phyloP scores from a whole-genome alignment of 805 yeast species.

The Pichia paraexigua region DNA sequence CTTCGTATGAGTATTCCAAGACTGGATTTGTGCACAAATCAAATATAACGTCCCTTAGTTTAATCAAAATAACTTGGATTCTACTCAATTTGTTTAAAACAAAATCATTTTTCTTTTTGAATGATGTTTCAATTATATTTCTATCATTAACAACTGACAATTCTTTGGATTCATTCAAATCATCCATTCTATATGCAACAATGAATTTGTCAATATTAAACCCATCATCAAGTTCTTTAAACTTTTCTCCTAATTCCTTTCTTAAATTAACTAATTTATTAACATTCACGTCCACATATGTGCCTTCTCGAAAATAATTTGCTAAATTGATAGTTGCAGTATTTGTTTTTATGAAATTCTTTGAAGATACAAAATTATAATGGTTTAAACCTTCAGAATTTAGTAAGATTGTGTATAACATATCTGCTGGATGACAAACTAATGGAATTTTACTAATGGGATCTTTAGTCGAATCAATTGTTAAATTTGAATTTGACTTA shows the following conservation, averaged over 20 bases:
- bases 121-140: constrained; percentile 14
- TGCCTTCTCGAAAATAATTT: constrained; percentile 19
- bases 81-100: constrained; percentile 16
- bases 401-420: constrained; percentile 16
- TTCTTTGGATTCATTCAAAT: not conserved
- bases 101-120: constrained; percentile 22
- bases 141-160: constrained; percentile 5
- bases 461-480: not conserved
- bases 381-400: constrained; percentile 12
- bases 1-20: constrained; percentile 39
- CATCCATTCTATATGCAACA: not conserved
- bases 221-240: constrained; percentile 15
- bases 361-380: constrained; percentile 15
- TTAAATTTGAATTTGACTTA: not conserved
- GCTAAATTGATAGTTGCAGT: constrained; percentile 16
- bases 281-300: constrained; percentile 3
- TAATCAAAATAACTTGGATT: constrained; percentile 23
- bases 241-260: constrained; percentile 8
- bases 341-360: constrained; percentile 11
- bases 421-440: constrained; percentile 15
- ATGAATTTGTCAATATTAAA: constrained; percentile 6
- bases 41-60: constrained; percentile 24
- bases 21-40: constrained; percentile 34
- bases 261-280: constrained; percentile 5
- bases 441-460: constrained; percentile 10